Evolutionary conservation across 2,329 filamentous ascomycete genomes (phyloP), one percentile per base, ranked within the genome.

Genomic region (Dactylellina cionopaga): DNA sequence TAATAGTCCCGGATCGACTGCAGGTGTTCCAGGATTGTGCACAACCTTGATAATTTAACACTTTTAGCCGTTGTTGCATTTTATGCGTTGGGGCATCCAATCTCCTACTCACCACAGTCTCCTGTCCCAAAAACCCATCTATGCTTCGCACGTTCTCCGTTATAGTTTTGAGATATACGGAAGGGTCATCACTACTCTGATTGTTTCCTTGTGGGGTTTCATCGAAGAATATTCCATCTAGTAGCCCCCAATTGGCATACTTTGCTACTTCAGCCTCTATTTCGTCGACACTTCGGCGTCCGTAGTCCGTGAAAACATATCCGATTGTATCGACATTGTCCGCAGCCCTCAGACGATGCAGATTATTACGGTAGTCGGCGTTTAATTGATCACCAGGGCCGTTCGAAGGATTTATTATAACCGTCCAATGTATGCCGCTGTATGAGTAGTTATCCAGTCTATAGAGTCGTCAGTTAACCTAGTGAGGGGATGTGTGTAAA

Each of bases 391-490:
- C 39, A 2, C 47, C 59, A 3, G 59, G 47, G 7, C 59, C 59
- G 19, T 64, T n/a, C 7, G 59, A 64, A 33, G 59, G 59, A 17
- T 64, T 64, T 24, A 64, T 37, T 15, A 64, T 64, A 15, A 64
- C 17, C 6, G 46, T 64, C 59, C 59, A 64, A 7, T 64, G 33
- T 15, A 64, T 64, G 2, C 59, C 59, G 25, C 46, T 64, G 11
- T 64, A 64, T 1, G 59, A 64, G 27, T 54, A 13, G 17, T 64
- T 64, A 10, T 64, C 47, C 10, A 64, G 59, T 17, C 59, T 64
- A 37, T 25, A n/a, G 7, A 22, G 6, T 11, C 4, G 51, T 29
- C 17, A 24, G 10, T 24, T 24, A 39, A 37, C 31, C 7, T 35
- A 35, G 6, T 35, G 31, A 35, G 13, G 31, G 13, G 31, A 7